A percentile compares a stretch with the other conserved stretches of the same genome.
Conservation (phyloP, 306 rosid genomes). For the cucumber (Cucumis sativus) region DNA sequence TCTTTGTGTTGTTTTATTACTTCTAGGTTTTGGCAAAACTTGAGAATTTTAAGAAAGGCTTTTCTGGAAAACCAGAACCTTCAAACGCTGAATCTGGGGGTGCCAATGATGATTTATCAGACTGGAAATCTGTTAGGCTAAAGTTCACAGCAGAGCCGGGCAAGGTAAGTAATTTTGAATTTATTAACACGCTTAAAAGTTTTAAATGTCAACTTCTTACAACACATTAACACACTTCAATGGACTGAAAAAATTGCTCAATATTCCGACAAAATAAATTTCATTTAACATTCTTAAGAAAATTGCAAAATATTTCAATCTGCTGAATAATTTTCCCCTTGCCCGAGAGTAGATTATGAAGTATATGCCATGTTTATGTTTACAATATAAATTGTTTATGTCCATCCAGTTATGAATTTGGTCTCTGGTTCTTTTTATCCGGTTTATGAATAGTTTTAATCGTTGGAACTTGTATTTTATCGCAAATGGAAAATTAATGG, state of each 20-base stretch:
- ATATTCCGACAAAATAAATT: background rate
- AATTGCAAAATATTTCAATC: background rate
- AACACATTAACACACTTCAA: background rate
- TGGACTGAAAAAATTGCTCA: background rate
- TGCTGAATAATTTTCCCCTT: background rate
- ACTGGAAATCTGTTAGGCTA: conserved; percentile 49
- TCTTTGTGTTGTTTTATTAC: background rate
- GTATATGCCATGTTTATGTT: background rate
- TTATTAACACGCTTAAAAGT: background rate
- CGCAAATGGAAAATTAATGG: background rate
- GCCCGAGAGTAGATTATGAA: background rate
- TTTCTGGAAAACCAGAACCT: conserved; percentile 21
- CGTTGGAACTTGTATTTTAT: background rate
- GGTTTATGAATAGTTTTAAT: background rate
- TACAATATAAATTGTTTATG: background rate
- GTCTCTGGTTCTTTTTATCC: background rate
- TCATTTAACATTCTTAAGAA: background rate
- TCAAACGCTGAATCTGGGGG: conserved; percentile 30
- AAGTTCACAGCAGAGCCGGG: conserved; percentile 45
- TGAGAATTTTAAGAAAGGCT: conserved; percentile 45
- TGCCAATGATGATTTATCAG: conserved; percentile 42
- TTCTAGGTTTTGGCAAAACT: conserved; percentile 71
- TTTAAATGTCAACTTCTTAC: background rate
- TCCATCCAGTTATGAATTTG: background rate
- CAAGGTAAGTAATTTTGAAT: conserved; percentile 41